These are phyloP conservation scores for Parietaria judaica DNA, from an alignment of 306 rosid species.

Conservation along the genomic window DNA sequence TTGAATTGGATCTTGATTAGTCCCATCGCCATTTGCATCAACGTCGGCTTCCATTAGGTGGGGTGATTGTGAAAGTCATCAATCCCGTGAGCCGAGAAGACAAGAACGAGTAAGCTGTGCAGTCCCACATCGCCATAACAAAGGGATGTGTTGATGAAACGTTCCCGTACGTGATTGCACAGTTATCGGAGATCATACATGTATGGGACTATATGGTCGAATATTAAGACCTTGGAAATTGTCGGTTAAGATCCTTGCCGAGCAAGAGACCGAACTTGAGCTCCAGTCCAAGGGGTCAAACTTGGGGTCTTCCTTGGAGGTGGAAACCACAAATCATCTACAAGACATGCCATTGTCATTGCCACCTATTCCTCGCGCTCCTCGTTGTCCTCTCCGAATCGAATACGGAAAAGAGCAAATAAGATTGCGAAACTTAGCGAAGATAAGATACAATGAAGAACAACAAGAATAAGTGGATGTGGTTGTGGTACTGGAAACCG, in stretches of 20 bases:
- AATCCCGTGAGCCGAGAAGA: too few relatives aligned
- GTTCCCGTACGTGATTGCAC: too few relatives aligned
- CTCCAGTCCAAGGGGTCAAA: slow-evolving; percentile 72
- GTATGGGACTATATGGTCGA: too few relatives aligned
- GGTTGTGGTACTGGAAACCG: slow-evolving; percentile 16
- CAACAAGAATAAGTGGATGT: slow-evolving; percentile 19
- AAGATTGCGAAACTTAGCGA: slow-evolving; percentile 24
- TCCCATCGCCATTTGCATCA: too few relatives aligned
- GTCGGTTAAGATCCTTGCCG: slow-evolving; percentile 94
- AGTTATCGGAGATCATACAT: too few relatives aligned
- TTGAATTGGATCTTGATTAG: too few relatives aligned
- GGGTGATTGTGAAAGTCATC: too few relatives aligned
- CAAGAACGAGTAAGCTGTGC: too few relatives aligned
- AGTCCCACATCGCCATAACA: too few relatives aligned
- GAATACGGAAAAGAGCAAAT: slow-evolving; percentile 27
- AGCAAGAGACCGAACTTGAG: slow-evolving; percentile 79
- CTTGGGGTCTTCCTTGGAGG: slow-evolving; percentile 54
- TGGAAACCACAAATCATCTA: slow-evolving; percentile 29
- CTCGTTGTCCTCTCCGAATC: slow-evolving; percentile 11
- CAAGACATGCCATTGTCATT: slow-evolving; percentile 9
- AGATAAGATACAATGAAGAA: not conserved
- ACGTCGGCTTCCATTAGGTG: too few relatives aligned
- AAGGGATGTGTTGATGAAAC: too few relatives aligned
- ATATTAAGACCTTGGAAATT: slow-evolving; percentile 77
- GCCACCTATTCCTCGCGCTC: too few relatives aligned